Evolutionary conservation across 225 moss, liverwort and hornwort genomes (phyloP), one percentile per base, ranked within the genome.

Genomic region (Bryum argenteum): DNA sequence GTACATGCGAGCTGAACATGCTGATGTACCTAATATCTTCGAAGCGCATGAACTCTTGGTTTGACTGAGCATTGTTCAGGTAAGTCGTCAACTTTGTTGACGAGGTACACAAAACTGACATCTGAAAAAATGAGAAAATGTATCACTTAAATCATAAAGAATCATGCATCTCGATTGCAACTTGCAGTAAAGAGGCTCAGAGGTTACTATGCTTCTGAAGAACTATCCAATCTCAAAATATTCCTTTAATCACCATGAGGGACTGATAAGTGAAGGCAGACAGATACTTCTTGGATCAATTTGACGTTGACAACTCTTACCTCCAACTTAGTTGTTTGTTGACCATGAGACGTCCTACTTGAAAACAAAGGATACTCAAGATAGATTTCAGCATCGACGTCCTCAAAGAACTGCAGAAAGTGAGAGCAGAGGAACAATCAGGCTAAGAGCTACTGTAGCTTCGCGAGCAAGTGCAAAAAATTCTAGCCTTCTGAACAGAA

Each of bases 281-380:
- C 43, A 56, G 9, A 61, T 42, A 39, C 60, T 48, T 61, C 20
- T 9, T 37, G 37, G 24, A 67, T 57, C 43, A 24, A 63, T 37
- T 23, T 41, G 26, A 40, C 52, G 33, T 54, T 65, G 20, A 56
- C 48, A 56, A 22, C 39, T 69, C 57, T 65, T 74, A 93, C 93
- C 88, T 91, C 86, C 74, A 93, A 84, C 67, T 83, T 89, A 23
- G 93, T 79, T 72, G 83, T 75, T 51, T 74, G 82, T 45, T 54
- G 81, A 59, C 63, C 71, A 78, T 81, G 86, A 39, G 85, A 80
- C 47, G 86, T 47, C 62, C 71, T 80, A 77, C 82, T 84, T 21
- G 91, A 81, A 76, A 85, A 89, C 65, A 93, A 80, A 38, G 91
- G 91, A 72, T 91, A 93, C 76, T 93, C 93, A 71, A 93, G 85